A percentile compares a stretch with the other conserved stretches of the same genome.
Conservation (phyloP, 164 flowering plant genomes). For the Akebia trifoliata region DNA sequence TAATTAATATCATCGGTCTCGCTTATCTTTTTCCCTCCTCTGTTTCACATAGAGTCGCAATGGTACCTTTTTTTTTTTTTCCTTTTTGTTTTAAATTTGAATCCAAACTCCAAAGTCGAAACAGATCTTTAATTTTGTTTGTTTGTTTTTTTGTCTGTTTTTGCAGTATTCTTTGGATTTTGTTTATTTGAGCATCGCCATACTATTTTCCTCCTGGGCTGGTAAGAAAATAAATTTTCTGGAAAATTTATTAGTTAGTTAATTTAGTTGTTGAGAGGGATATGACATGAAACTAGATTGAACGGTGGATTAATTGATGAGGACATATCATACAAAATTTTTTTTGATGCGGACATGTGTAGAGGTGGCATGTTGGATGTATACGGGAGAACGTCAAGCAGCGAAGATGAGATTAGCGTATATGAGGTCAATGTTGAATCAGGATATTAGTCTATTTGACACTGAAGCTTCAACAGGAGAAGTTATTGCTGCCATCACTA, state of each 20-base stretch:
- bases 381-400: constrained; percentile 93
- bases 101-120: neutral
- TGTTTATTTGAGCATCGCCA: constrained; percentile 75
- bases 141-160: constrained; percentile 7
- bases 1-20: constrained; percentile 71
- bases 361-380: constrained; percentile 99
- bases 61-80: constrained; percentile 35
- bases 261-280: neutral
- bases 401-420: constrained; percentile 96
- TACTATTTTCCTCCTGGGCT: constrained; percentile 85
- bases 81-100: neutral
- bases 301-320: no score
- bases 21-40: constrained; percentile 73
- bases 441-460: constrained; percentile 89
- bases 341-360: neutral
- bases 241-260: neutral
- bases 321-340: no score
- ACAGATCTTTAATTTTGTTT: neutral
- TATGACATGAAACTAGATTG: neutral
- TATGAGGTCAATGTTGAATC: constrained; percentile 73
- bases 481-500: constrained; percentile 84
- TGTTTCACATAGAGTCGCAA: constrained; percentile 78
- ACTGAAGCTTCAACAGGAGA: constrained; percentile 93
- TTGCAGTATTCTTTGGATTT: constrained; percentile 95
- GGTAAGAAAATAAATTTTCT: constrained; percentile 38